phyloP scores from a whole-genome alignment of 331 rosid species.

The Malus hybrid region DNA sequence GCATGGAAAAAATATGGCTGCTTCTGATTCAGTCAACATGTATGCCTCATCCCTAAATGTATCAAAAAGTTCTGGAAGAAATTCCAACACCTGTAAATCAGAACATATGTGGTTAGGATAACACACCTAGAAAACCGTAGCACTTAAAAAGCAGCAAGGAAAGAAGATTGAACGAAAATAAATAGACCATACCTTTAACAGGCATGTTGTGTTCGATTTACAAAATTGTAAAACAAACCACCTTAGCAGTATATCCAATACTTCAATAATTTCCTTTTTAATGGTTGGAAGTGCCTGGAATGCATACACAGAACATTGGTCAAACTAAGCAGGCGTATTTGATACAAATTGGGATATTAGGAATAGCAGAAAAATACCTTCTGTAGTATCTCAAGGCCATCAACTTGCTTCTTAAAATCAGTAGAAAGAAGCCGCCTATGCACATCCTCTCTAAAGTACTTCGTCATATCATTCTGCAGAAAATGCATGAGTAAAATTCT shows the following conservation, averaged over 20 bases:
- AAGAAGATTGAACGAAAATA: background rate
- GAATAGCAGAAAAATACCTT: constrained; percentile 43
- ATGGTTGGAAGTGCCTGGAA: constrained; percentile 82
- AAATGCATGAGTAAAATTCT: constrained; percentile 5
- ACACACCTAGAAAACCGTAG: background rate
- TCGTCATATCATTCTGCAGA: constrained; percentile 84
- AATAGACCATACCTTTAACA: constrained; percentile 59
- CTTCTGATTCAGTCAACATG: constrained; percentile 81
- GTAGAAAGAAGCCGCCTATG: constrained; percentile 85
- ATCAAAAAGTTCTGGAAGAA: constrained; percentile 83
- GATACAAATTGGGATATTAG: background rate
- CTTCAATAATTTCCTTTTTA: constrained; percentile 77
- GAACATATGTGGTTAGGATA: constrained; percentile 4
- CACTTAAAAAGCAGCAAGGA: background rate
- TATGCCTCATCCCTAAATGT: constrained; percentile 76
- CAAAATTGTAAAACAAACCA: constrained; percentile 97
- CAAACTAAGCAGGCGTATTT: background rate
- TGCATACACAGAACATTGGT: constrained; percentile 3
- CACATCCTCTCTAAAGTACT: constrained; percentile 92
- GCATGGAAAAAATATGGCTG: constrained; percentile 88
- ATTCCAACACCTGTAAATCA: constrained; percentile 74
- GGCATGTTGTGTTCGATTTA: constrained; percentile 96
- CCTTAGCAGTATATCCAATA: constrained; percentile 83
- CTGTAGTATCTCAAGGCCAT: constrained; percentile 90
- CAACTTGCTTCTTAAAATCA: constrained; percentile 96